Conservation (phyloP, 1,284 basidiomycete species). For the Coniferiporia weirii region DNA sequence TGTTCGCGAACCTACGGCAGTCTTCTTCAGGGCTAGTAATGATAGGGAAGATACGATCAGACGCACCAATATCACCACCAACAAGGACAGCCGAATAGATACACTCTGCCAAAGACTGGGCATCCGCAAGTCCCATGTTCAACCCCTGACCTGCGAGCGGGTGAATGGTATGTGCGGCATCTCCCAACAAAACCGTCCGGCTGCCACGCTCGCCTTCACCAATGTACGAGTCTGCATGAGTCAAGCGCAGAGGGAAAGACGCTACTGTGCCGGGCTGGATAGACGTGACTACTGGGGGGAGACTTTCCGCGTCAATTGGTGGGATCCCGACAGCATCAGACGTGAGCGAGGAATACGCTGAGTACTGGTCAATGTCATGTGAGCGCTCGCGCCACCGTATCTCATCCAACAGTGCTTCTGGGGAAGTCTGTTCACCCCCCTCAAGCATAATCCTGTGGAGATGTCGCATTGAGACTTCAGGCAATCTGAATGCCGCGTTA, state of each 20-base stretch:
- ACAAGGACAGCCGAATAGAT: conserved; percentile 50
- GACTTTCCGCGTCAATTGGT: conserved; percentile 50
- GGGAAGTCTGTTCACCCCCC: conserved; percentile 41
- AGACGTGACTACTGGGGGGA: conserved; percentile 73
- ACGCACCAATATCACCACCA: conserved; percentile 77
- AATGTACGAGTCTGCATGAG: conserved; percentile 85
- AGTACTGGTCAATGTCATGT: conserved; percentile 55
- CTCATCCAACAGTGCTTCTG: conserved; percentile 47
- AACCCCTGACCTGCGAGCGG: conserved; percentile 97
- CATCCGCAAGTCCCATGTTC: conserved; percentile 90
- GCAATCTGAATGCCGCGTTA: conserved; percentile 89
- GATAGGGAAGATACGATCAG: not conserved
- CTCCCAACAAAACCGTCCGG: conserved; percentile 88
- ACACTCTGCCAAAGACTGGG: conserved; percentile 59
- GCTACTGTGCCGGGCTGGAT: conserved; percentile 79
- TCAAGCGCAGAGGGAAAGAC: conserved; percentile 86
- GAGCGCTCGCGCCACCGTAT: conserved; percentile 65
- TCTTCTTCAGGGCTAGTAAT: not conserved
- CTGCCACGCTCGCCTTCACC: conserved; percentile 54
- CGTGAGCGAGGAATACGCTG: conserved; percentile 44
- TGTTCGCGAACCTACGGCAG: conserved; percentile 57
- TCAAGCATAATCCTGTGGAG: conserved; percentile 63
- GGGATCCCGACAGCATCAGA: conserved; percentile 45
- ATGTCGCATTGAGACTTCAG: conserved; percentile 68
- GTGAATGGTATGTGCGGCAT: conserved; percentile 94